A percentile compares a stretch with the other conserved stretches of the same genome.
Conservation (phyloP, 768 basidiomycete genomes). For the Tricholoma flavovirens region DNA sequence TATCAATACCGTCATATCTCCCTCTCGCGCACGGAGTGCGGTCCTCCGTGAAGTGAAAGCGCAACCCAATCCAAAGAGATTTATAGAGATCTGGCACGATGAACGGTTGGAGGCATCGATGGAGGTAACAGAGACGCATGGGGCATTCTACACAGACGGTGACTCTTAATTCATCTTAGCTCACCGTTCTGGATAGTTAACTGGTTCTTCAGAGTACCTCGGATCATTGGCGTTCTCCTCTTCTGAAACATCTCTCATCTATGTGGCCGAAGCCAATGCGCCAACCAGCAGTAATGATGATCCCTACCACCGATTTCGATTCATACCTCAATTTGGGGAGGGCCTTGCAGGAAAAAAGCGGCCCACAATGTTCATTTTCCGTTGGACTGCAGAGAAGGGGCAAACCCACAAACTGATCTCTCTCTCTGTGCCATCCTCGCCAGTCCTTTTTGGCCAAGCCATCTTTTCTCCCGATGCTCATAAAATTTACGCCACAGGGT, state of each 20-base stretch:
- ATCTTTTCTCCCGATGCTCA: slow-evolving; percentile 39
- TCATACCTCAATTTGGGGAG: slow-evolving; percentile 60
- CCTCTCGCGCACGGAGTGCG: slow-evolving; percentile 35
- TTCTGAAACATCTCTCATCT: slow-evolving; percentile 47
- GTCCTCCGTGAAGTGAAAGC: slow-evolving; percentile 38
- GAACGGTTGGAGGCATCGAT: slow-evolving; percentile 37
- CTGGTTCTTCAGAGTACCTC: slow-evolving; percentile 38
- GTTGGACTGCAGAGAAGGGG: slow-evolving; percentile 29
- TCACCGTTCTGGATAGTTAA: neutral
- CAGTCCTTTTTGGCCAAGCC: slow-evolving; percentile 50
- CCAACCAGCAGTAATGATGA: slow-evolving; percentile 21
- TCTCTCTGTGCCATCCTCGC: slow-evolving; percentile 6
- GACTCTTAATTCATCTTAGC: neutral
- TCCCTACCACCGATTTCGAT: slow-evolving; percentile 44
- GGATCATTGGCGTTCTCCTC: slow-evolving; percentile 49
- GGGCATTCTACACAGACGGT: slow-evolving; percentile 62
- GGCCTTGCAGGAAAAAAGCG: slow-evolving; percentile 44
- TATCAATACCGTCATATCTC: slow-evolving; percentile 37
- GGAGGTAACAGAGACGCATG: slow-evolving; percentile 56
- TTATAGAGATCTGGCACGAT: slow-evolving; percentile 55
- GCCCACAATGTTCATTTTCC: slow-evolving; percentile 50
- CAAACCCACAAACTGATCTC: slow-evolving; percentile 6
- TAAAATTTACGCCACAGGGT: slow-evolving; percentile 54
- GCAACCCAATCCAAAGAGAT: slow-evolving; percentile 40
- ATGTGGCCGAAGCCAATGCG: slow-evolving; percentile 52